phyloP scores from a whole-genome alignment of 108 stramenopile genomes.

The Pseudonitzschia pungens region DNA sequence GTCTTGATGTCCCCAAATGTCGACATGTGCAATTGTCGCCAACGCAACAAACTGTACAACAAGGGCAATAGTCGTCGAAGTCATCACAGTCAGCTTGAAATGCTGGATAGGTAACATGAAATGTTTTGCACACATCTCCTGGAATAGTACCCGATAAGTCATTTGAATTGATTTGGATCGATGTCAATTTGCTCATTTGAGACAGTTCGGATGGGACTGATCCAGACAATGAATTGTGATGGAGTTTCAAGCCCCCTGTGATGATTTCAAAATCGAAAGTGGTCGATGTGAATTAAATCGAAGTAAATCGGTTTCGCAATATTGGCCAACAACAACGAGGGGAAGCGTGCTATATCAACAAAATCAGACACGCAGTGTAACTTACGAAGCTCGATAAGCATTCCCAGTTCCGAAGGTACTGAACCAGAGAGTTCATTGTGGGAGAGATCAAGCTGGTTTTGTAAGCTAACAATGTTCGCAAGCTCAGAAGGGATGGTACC shows the following conservation, averaged over 20 bases:
- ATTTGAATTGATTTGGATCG: constrained; percentile 27
- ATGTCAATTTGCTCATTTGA: constrained; percentile 12
- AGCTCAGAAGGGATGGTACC: constrained; percentile 33
- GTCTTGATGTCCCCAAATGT: constrained; percentile 23
- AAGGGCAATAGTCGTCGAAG: constrained; percentile 39
- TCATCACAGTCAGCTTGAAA: constrained; percentile 34
- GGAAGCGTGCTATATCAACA: neutral
- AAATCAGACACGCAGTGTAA: neutral
- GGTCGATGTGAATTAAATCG: neutral
- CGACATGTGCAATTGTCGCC: constrained; percentile 29
- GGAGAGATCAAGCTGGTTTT: constrained; percentile 28
- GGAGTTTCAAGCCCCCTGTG: constrained; percentile 22
- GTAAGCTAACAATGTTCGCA: constrained; percentile 27
- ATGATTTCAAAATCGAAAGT: neutral
- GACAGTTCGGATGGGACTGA: constrained; percentile 27
- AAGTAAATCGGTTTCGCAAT: neutral
- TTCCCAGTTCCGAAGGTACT: constrained; percentile 27
- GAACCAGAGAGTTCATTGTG: constrained; percentile 28
- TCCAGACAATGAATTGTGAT: constrained; percentile 37
- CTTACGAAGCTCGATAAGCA: constrained; percentile 23
- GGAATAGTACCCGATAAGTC: constrained; percentile 29
- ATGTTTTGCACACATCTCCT: constrained; percentile 18
- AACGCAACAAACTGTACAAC: constrained; percentile 36
- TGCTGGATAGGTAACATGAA: constrained; percentile 27
- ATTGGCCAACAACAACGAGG: neutral